These are phyloP conservation scores for Wickerhamomyces queroliae DNA, from an alignment of 805 yeast species.

Conservation along the genomic window DNA sequence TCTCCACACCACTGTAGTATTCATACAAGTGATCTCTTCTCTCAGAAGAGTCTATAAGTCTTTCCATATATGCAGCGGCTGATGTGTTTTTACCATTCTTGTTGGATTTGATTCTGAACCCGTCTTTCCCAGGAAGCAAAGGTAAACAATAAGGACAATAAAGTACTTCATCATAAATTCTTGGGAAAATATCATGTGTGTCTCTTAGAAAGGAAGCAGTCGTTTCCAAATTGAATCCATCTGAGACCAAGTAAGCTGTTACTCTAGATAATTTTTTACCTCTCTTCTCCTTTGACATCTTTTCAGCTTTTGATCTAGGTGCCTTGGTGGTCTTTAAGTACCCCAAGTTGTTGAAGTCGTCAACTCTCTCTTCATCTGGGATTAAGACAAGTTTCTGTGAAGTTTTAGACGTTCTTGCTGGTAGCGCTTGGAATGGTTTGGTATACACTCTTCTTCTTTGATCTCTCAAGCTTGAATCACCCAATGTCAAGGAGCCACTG, in stretches of 20 bases:
- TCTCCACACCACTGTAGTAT: constrained; percentile 72
- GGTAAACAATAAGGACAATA: constrained; percentile 90
- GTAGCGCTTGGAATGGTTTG: constrained; percentile 48
- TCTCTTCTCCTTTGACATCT: constrained; percentile 40
- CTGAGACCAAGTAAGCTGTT: constrained; percentile 89
- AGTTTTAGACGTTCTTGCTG: constrained; percentile 76
- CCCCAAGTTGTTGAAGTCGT: constrained; percentile 9
- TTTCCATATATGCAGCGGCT: constrained; percentile 55
- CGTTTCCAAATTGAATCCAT: constrained; percentile 61
- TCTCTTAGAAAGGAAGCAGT: constrained; percentile 59
- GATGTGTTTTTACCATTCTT: constrained; percentile 31
- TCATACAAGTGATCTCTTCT: constrained; percentile 90
- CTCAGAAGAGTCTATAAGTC: constrained; percentile 72
- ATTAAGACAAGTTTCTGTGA: constrained; percentile 83
- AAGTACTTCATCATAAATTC: constrained; percentile 88
- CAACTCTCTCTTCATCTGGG: constrained; percentile 43
- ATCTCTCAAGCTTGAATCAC: constrained; percentile 5
- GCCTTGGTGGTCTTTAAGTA: constrained; percentile 1
- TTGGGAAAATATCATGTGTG: constrained; percentile 78
- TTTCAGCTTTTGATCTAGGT: constrained; percentile 37
- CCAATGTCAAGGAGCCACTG: constrained; percentile 21
- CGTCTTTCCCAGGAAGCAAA: constrained; percentile 75
- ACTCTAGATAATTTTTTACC: constrained; percentile 69
- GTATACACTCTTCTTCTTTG: constrained; percentile 26
- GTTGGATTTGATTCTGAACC: constrained; percentile 70